Base-by-base conservation (phyloP, 164 flowering plant species). In the Protea cynaroides region DNA sequence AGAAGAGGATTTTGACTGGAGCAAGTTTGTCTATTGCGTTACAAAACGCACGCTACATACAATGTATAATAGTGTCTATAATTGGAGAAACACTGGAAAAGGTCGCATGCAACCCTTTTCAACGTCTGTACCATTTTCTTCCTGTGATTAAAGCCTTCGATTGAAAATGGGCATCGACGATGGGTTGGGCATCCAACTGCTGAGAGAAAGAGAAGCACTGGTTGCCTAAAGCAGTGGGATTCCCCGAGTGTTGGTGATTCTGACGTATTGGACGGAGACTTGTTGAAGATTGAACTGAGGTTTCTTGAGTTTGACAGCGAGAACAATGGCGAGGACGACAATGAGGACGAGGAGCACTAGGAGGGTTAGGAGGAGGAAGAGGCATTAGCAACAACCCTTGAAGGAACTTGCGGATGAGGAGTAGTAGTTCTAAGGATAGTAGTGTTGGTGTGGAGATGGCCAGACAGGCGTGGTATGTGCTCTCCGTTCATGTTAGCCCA, bases 341-440 rank as follows among this genome's bases (percentile, higher is more conserved):
- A 95, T 97, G 52, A 91, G 75, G 52, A 73, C 65, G 25, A 90
- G 77, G 63, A 93, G 91, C 37, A 74, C 82, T 38, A 93, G 80
- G 82, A 90, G 85, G 75, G 90, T 76, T 69, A 89, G 76, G 65
- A 93, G 89, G 21, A 89, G 86, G 81, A 93, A 89, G 68, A 93
- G 94, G 69, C 97, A 93, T 72, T 97, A 93, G 72, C 97, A 90
- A 70, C 98, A 93, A 57, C 98, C 98, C 65, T 78, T 85, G 70
- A 93, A 74, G 36, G 96, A 83, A 1, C 90, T 81, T 10, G 86
- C 67, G 12, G 61, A 46, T 60, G 72, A 24, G 4, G 70, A 80
- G 77, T 79, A 70, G 74, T 79, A 72, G 34, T 58, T 71, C 24
- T 61, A 29, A 7, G n/a, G 64, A 3, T 66, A 25, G 15, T 65